Evolutionary conservation across 2,329 filamentous ascomycete genomes (phyloP), one percentile per base, ranked within the genome.

Genomic region (Verticillium klebahnii): DNA sequence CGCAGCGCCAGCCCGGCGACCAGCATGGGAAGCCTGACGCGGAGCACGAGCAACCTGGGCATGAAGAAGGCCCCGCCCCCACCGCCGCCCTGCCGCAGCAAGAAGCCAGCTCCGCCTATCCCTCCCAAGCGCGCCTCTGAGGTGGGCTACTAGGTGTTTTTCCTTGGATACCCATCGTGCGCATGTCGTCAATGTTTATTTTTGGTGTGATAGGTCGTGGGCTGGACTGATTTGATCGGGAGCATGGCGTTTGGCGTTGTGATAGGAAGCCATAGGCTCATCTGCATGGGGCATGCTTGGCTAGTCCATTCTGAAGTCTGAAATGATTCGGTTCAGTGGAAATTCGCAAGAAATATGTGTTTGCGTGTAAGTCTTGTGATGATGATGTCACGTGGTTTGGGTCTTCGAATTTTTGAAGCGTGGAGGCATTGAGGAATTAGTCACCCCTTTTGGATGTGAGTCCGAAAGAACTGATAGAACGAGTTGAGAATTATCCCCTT

Each of bases 1-100:
- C 79, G 80, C 60, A 81, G 80, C 67, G 75, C 82, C 61, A 86
- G 83, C 66, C 83, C 84, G 0, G 80, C 83, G 2, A 85, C 83
- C 1, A 85, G 83, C 70, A 80, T 82, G 61, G 82, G 80, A 63
- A 85, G 83, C 69, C 68, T 84, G 56, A 84, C 77, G 66, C 75
- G 79, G 56, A 83, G 75, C 60, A 73, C 78, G 40, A 72, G 65
- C 17, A 66, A 61, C 29, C 58, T 65, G 2, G 75, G 62, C 19
- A 60, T 59, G 3, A 59, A 59, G 58, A 45, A 45, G n/a, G 77
- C 74, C 0, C 78, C 79, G 4, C 79, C 79, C 8, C 80, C 79
- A 52, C 79, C 79, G 14, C 79, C 79, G 23, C 78, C 78, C 3
- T 79, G 76, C 69, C 72, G 77, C 36, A 71, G 76, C 61, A 85